Evolutionary conservation across 208 protist species (phyloP), one percentile per base, ranked within the genome.

Genomic region (Wallacemonas sp.): DNA sequence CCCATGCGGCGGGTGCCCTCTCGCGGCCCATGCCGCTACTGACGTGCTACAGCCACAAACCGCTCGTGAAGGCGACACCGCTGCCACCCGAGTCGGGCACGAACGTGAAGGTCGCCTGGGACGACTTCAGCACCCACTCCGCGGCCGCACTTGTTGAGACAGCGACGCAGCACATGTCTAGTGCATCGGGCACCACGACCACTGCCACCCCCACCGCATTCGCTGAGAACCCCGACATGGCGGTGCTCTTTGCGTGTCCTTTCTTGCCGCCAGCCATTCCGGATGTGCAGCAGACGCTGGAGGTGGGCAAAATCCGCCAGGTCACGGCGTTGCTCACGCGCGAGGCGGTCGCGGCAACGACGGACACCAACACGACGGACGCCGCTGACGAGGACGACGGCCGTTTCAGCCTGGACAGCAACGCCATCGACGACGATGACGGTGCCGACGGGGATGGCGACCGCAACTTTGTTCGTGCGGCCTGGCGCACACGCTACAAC

Each of bases 31-130:
- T 59, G 46, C 54, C 44, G 22, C n/a, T 65, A 2, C 45, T 77
- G 18, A 23, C 59, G 25, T 61, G 66, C 44, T 67, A 72, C 61
- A 36, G 23, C 38, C 36, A 63, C 18, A 10, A 64, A 48, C 62
- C 70, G 18, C 70, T 94, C 26, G 63, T 92, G 14, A 72, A 77
- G 8, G 67, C 74, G 7, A 90, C 81, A 1, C 89, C 89, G 1
- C 32, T 36, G n/a, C 83, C 62, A 14, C 89, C 88, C 1, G n/a
- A 57, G 20, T 12, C 41, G 11, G 77, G 55, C 10, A 77, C 55
- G 0, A 82, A 87, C 61, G 73, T 61, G 26, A 33, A 29, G 2
- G 64, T 90, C 16, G 0, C 32, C 23, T 94, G 88, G 86, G 66
- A 72, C 20, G 44, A 67, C 49, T 94, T 84, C 79, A 32, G 36